phyloP scores from a whole-genome alignment of 257 asterid species.

The Solanum piurae region DNA sequence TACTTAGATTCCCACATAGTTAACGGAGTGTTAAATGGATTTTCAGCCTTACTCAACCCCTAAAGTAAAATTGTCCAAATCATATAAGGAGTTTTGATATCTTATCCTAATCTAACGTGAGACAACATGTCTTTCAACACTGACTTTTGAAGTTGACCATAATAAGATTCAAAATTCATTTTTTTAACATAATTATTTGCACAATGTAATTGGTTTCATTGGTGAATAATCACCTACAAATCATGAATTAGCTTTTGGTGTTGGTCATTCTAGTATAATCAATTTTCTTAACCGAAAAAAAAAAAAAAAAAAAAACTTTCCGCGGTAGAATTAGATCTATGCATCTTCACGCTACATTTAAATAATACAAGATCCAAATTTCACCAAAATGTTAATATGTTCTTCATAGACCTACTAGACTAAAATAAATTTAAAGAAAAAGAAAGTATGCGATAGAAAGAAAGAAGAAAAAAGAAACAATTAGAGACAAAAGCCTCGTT shows the following conservation, averaged over 20 bases:
- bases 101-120: neutral
- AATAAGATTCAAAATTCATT: neutral
- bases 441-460: neutral
- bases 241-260: neutral
- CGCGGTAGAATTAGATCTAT: neutral
- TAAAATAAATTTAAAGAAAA: neutral
- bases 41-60: neutral
- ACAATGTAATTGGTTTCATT: neutral
- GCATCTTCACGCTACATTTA: neutral
- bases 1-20: neutral
- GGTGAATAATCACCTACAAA: neutral
- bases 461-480: conserved; percentile 2
- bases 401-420: neutral
- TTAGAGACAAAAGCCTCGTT: conserved; percentile 37
- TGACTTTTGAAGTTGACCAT: neutral
- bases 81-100: neutral
- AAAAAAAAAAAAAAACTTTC: neutral
- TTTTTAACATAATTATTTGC: neutral
- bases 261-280: neutral
- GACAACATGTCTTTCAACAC: neutral
- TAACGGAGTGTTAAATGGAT: neutral
- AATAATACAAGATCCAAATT: neutral
- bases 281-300: neutral
- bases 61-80: neutral
- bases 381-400: neutral